Evolutionary conservation across 129 eudicot species (phyloP).

Genomic region (Artemisia argyi): DNA sequence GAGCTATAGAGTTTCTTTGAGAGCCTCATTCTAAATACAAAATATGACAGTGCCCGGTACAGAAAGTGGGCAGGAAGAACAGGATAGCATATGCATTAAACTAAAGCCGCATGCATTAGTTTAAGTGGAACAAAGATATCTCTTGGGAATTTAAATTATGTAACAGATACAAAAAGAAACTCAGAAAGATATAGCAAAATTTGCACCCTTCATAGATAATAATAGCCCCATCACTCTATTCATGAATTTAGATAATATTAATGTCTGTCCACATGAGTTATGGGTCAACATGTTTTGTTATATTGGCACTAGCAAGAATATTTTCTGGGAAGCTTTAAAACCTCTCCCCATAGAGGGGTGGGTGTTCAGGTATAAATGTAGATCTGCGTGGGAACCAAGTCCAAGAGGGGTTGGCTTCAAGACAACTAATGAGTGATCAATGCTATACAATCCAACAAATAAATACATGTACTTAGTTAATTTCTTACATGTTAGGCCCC

Average conservation of each 20-base stretch:
- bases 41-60: neutral
- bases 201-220: neutral
- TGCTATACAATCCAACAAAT: neutral
- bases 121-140: constrained; percentile 9
- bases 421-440: neutral
- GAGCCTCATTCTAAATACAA: constrained; percentile 14
- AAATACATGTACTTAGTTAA: neutral
- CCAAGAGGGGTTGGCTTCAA: constrained; percentile 1
- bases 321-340: constrained; percentile 6
- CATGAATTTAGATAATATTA: neutral
- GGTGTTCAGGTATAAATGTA: constrained; percentile 8
- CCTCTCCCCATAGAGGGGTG: neutral
- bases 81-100: constrained; percentile 8
- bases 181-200: neutral
- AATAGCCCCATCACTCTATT: constrained; percentile 1
- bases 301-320: neutral
- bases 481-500: constrained; percentile 97
- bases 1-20: constrained; percentile 17
- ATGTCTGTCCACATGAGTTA: neutral
- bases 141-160: constrained; percentile 13
- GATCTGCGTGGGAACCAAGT: constrained; percentile 18
- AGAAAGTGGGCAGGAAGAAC: constrained; percentile 6
- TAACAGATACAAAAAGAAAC: neutral
- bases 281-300: neutral
- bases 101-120: neutral